Conservation (phyloP, 208 protist species). For the Trichomonas gallinae region DNA sequence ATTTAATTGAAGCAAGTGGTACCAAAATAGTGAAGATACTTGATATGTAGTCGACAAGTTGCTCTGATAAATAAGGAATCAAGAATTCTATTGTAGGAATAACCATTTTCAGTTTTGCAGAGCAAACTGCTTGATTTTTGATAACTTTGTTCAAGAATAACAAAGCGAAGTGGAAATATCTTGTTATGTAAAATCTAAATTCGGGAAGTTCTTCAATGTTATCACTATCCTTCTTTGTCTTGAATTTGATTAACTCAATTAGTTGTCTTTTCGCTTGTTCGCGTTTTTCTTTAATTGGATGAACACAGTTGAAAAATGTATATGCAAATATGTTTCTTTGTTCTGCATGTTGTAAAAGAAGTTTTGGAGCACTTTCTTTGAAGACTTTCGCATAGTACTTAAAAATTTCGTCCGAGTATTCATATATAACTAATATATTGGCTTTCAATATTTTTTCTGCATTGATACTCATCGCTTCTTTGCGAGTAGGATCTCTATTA, state of each 20-base stretch:
- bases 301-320: not conserved
- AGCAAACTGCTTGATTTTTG: not conserved
- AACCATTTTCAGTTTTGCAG: not conserved
- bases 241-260: not conserved
- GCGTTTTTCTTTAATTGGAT: not conserved
- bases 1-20: not conserved
- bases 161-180: not conserved
- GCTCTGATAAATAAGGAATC: not conserved
- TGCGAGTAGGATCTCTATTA: not conserved
- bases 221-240: too few species aligned
- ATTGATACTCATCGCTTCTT: not conserved
- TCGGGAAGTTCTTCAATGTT: not conserved
- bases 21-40: not conserved
- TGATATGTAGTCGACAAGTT: not conserved
- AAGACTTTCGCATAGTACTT: too few species aligned
- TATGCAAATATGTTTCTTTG: not conserved
- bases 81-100: not conserved
- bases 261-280: not conserved
- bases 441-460: not conserved
- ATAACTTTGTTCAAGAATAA: not conserved
- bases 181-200: not conserved
- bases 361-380: too few species aligned
- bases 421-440: too few species aligned
- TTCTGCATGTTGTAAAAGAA: too few species aligned
- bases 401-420: too few species aligned